Conservation (phyloP, 2,329 filamentous ascomycete species). For the Dactylellina cionopaga region DNA sequence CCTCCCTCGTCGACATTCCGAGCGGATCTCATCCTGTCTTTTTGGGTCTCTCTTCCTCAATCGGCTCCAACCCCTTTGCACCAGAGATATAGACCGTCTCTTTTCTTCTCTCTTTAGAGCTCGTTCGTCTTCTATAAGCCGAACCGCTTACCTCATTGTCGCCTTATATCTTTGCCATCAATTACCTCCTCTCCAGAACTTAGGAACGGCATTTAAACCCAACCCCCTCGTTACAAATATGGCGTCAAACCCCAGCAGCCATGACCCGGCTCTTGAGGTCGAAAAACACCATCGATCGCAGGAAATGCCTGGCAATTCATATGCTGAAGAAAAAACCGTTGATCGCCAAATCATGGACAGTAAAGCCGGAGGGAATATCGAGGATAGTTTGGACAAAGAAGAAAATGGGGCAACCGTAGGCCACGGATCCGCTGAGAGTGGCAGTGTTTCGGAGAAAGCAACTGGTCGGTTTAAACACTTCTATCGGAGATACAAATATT, state of each 20-base stretch:
- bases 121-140: not conserved
- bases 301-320: not conserved
- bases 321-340: not conserved
- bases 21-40: not conserved
- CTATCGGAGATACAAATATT: slow-evolving; percentile 35
- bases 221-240: not conserved
- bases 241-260: slow-evolving; percentile 3
- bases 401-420: slow-evolving; percentile 38
- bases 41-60: not conserved
- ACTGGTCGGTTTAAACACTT: slow-evolving; percentile 12
- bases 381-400: slow-evolving; percentile 39
- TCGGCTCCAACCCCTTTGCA: not conserved
- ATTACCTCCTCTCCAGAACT: not conserved
- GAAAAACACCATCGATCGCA: slow-evolving; percentile 9
- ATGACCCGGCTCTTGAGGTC: slow-evolving; percentile 24
- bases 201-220: not conserved
- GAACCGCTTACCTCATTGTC: not conserved
- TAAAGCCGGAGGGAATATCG: slow-evolving; percentile 7
- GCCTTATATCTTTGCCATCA: not conserved
- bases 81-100: not conserved
- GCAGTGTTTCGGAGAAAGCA: slow-evolving; percentile 24
- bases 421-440: slow-evolving; percentile 40
- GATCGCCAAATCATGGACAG: slow-evolving; percentile 2
- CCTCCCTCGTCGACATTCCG: slow-evolving; percentile 27
- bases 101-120: not conserved